Base-by-base conservation (phyloP, 2,329 filamentous ascomycete genomes). In the Pseudonectria foliicola region DNA sequence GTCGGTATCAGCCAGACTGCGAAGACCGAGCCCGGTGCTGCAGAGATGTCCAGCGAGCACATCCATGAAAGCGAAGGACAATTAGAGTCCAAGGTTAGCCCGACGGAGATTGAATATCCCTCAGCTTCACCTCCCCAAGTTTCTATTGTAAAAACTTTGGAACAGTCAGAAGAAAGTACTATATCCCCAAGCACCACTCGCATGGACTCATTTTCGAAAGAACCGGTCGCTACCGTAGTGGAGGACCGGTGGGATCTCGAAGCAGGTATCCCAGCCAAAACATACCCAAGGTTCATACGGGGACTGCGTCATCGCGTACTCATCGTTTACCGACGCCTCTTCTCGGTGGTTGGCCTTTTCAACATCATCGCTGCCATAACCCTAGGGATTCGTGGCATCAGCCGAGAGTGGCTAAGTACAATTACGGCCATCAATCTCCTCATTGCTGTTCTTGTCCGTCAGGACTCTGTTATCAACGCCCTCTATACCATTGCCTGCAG, bases 241-340 rank as follows among this genome's bases (percentile, higher is more conserved):
- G 24, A 39, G 5, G 40, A 59, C 27, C 52, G 58, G 34, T 21
- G 46, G 34, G 45, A 54, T 33, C 49, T 61, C 14, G 48, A 51
- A 28, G 40, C 46, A 3, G 59, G 57, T 2, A 43, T 70, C 1
- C 65, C 66, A 1, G 53, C 54, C 2, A 72, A 72, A 52, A 59
- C 58, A 16, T 57, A 61, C 8, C 48, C 52, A 6, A 62, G 63
- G 25, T 53, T 54, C 12, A 49, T 54, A n/a, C 59, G 64, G 12
- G 61, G 58, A 15, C 31, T 70, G 10, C 56, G 63, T 1, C 59
- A 65, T 41, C 60, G 63, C 15, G 47, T 73, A 13, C 61, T 75
- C 42, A 71, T 70, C 34, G 60, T 73, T 11, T 79, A 79, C 44
- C 67, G 74, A 4, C 65, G 69, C 2, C 63, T 79, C 2, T 77